Percentiles rank a stretch among this genome's conserved stretches.
Evolutionary conservation across 192 early-diverging fungal genomes (phyloP).

Genomic region (Coemansia umbellata): DNA sequence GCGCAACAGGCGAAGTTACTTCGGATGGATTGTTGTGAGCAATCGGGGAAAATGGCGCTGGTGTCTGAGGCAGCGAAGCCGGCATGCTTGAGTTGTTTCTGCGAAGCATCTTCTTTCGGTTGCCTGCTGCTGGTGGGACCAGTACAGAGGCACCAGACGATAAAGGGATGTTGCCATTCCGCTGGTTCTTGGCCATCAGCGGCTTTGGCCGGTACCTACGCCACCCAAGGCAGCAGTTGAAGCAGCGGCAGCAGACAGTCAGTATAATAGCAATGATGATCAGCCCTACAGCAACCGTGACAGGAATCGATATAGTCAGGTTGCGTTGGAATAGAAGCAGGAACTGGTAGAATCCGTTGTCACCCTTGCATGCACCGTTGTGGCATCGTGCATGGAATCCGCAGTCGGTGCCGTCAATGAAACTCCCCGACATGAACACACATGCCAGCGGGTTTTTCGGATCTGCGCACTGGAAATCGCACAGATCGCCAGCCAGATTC

Average conservation of each 20-base stretch:
- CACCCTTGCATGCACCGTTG: slow-evolving; percentile 59
- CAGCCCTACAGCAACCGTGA: slow-evolving; percentile 44
- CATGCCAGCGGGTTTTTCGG: slow-evolving; percentile 48
- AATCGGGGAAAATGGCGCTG: background rate
- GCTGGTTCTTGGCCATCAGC: slow-evolving; percentile 1
- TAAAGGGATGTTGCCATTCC: background rate
- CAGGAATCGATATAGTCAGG: slow-evolving; percentile 49
- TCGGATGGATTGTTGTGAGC: background rate
- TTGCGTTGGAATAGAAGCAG: slow-evolving; percentile 52
- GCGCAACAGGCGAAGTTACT: background rate
- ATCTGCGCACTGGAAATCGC: slow-evolving; percentile 62
- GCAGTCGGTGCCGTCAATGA: slow-evolving; percentile 68
- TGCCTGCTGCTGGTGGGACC: background rate
- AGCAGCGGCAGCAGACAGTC: slow-evolving; percentile 43
- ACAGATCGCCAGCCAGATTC: slow-evolving; percentile 53
- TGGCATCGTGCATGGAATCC: slow-evolving; percentile 55
- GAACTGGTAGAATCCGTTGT: slow-evolving; percentile 54
- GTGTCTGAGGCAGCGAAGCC: background rate
- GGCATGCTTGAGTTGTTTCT: slow-evolving; percentile 1
- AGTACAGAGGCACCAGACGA: background rate
- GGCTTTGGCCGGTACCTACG: slow-evolving; percentile 13
- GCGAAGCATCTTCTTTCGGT: background rate
- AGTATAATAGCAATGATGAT: slow-evolving; percentile 27
- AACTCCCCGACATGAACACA: slow-evolving; percentile 57
- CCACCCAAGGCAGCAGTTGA: slow-evolving; percentile 27